These are phyloP conservation scores for Gossypium arboreum DNA, from an alignment of 345 rosid genomes.

Conservation along the genomic window DNA sequence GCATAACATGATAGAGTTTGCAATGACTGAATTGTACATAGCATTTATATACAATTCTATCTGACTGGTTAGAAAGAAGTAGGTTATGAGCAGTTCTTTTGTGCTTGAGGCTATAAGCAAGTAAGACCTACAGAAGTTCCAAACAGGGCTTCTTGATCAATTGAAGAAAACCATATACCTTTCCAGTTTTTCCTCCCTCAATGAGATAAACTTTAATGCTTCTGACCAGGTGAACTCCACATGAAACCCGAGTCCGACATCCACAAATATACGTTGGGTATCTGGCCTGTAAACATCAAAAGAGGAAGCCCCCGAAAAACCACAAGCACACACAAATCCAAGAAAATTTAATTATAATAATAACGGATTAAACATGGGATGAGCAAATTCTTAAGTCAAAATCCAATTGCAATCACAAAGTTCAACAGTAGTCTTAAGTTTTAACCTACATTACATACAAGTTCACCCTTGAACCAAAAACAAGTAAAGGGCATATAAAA, in stretches of 20 bases:
- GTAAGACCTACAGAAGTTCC: not conserved
- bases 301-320: not conserved
- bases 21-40: not conserved
- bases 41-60: not conserved
- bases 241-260: conserved; percentile 74
- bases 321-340: not conserved
- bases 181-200: conserved; percentile 58
- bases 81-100: not conserved
- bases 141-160: conserved; percentile 11
- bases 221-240: conserved; percentile 84
- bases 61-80: not conserved
- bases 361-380: not conserved
- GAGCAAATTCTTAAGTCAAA: not conserved
- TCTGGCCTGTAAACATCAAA: conserved; percentile 50
- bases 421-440: not conserved
- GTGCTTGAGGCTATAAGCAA: not conserved
- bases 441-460: not conserved
- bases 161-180: conserved; percentile 34
- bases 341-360: not conserved
- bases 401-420: not conserved
- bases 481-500: not conserved
- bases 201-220: conserved; percentile 55
- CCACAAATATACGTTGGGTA: conserved; percentile 61
- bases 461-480: not conserved
- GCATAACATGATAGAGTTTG: not conserved